Percentiles rank a stretch among this genome's conserved stretches.
phyloP scores from a whole-genome alignment of 352 stramenopile genomes.

The Halophytophthora batemanensis region DNA sequence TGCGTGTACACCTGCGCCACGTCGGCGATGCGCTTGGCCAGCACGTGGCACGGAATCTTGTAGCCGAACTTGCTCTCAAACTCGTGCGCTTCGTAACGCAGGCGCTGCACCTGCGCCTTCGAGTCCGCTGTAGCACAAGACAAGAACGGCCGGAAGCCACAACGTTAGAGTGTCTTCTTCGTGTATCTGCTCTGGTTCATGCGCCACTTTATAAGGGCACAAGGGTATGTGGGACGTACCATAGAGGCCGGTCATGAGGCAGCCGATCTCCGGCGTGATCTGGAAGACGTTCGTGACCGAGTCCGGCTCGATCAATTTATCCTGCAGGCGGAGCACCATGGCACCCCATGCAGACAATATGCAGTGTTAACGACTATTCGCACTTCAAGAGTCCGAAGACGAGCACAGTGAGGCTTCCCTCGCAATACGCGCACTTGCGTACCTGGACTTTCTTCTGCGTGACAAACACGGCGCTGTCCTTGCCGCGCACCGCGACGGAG shows the following conservation, averaged over 20 bases:
- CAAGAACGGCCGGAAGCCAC: no score
- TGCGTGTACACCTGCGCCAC: slow-evolving; percentile 96
- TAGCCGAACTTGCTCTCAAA: slow-evolving; percentile 98
- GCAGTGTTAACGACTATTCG: not conserved
- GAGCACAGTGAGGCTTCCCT: not conserved
- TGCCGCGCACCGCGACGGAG: slow-evolving; percentile 94
- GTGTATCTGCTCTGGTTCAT: no score
- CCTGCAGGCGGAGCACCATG: slow-evolving; percentile 30
- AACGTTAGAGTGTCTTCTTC: no score
- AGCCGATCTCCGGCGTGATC: slow-evolving; percentile 95
- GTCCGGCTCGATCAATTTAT: slow-evolving; percentile 94
- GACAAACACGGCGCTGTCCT: slow-evolving; percentile 93
- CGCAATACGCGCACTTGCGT: not conserved
- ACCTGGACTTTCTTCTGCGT: slow-evolving; percentile 99
- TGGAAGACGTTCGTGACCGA: slow-evolving; percentile 96
- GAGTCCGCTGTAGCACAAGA: slow-evolving; percentile 67
- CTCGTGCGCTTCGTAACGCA: slow-evolving; percentile 96
- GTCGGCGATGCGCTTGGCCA: slow-evolving; percentile 97
- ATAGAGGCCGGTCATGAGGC: slow-evolving; percentile 93
- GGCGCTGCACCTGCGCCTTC: slow-evolving; percentile 91
- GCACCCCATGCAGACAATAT: not conserved
- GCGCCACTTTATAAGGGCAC: no score
- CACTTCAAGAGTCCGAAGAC: no score
- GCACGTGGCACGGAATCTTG: slow-evolving; percentile 91
- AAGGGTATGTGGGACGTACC: slow-evolving; percentile 49